Percentiles rank a stretch among this genome's conserved stretches.
phyloP scores from a whole-genome alignment of 163 green algal genomes.

The Volvox carteri region DNA sequence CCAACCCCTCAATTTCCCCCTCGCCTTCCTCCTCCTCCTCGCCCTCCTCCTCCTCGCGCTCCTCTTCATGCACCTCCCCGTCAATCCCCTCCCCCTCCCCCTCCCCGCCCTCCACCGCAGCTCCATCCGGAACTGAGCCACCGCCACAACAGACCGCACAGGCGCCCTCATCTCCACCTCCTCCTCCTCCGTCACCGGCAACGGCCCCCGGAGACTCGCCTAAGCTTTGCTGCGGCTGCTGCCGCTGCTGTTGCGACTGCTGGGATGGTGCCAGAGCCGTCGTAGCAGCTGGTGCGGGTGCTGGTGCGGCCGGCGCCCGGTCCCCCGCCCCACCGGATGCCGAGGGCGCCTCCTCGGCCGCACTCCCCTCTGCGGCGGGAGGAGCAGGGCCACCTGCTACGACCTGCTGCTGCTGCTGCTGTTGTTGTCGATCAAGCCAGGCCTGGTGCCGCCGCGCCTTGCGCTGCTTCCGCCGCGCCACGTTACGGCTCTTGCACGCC shows the following conservation, averaged over 20 bases:
- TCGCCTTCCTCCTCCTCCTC: conserved; percentile 44
- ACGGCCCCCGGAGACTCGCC: background rate
- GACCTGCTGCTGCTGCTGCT: background rate
- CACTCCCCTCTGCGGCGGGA: too few species aligned
- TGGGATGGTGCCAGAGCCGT: background rate
- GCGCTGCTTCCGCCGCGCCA: conserved; percentile 56
- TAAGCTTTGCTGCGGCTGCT: conserved; percentile 16
- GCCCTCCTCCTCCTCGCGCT: conserved; percentile 37
- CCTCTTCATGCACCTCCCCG: conserved; percentile 52
- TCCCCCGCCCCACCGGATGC: background rate
- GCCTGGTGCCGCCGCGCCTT: conserved; percentile 60
- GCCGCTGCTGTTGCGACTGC: background rate
- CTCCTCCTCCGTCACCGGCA: background rate
- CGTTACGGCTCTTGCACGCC: conserved; percentile 59
- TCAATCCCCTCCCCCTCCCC: conserved; percentile 64
- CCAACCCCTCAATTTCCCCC: conserved; percentile 42
- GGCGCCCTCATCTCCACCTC: background rate
- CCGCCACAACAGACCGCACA: background rate
- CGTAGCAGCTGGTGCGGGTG: background rate
- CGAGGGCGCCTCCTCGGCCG: background rate
- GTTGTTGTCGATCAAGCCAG: conserved; percentile 56
- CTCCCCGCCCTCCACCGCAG: conserved; percentile 61
- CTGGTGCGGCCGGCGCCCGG: too few species aligned
- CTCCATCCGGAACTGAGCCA: too few species aligned
- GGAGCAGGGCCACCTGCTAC: background rate